A percentile compares a stretch with the other conserved stretches of the same genome.
Conservation (phyloP, 1,139 yeast genomes). For the Sugiyamaella novakii region DNA sequence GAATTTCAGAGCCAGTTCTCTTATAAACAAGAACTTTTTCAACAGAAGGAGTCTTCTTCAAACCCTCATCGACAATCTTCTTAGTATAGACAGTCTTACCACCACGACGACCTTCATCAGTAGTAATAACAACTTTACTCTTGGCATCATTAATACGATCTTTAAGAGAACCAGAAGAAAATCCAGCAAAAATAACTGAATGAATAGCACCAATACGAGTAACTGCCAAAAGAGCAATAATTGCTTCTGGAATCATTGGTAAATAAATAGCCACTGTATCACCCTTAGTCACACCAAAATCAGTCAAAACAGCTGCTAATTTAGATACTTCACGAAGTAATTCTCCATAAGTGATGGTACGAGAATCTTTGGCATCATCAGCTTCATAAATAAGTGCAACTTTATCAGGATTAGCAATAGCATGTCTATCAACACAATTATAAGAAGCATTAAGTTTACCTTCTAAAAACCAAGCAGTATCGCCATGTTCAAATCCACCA, state of each 20-base stretch:
- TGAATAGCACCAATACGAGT: constrained; percentile 96
- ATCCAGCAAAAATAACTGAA: constrained; percentile 96
- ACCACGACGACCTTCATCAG: constrained; percentile 97
- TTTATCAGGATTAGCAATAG: constrained; percentile 81
- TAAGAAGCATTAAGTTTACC: constrained; percentile 93
- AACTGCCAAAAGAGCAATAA: constrained; percentile 91
- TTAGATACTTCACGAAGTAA: constrained; percentile 82
- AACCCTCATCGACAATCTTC: constrained; percentile 92
- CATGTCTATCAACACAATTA: constrained; percentile 97
- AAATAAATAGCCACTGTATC: constrained; percentile 95
- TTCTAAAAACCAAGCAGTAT: constrained; percentile 88
- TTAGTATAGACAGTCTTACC: constrained; percentile 90
- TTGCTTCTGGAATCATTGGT: constrained; percentile 97
- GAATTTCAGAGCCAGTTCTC: constrained; percentile 76
- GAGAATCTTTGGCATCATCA: constrained; percentile 76
- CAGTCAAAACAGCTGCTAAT: constrained; percentile 81
- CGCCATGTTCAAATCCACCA: constrained; percentile 78
- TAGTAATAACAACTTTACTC: constrained; percentile 87
- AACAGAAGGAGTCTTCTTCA: constrained; percentile 74
- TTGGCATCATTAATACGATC: constrained; percentile 91
- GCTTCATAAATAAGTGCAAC: constrained; percentile 91
- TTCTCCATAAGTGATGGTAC: constrained; percentile 79
- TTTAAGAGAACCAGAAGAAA: constrained; percentile 87
- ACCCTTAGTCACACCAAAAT: constrained; percentile 90
- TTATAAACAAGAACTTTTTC: constrained; percentile 81